Conservation (phyloP, 805 yeast species). For the Lachancea kluyveri region DNA sequence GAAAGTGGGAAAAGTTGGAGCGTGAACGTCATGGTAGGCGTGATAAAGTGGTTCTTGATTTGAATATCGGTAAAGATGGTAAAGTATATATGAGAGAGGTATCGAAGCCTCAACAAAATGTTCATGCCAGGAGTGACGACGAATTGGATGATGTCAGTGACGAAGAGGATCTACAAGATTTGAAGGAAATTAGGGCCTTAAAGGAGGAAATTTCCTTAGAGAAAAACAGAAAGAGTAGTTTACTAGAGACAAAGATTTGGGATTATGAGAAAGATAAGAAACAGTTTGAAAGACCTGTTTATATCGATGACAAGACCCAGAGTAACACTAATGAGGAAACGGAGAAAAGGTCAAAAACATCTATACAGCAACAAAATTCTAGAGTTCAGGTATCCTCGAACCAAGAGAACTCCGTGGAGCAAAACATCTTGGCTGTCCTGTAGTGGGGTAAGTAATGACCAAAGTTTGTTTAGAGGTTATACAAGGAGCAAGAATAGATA, state of each 20-base stretch:
- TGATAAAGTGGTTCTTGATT: constrained; percentile 58
- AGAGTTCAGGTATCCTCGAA: constrained; percentile 23
- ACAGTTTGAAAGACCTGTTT: constrained; percentile 52
- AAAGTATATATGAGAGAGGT: constrained; percentile 61
- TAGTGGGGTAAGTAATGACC: too few species aligned
- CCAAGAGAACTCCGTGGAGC: constrained; percentile 22
- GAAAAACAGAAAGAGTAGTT: constrained; percentile 13
- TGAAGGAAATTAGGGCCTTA: constrained; percentile 23
- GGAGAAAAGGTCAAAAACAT: background rate
- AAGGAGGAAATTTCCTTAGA: constrained; percentile 18
- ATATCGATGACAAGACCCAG: constrained; percentile 26
- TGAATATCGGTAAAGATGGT: constrained; percentile 70
- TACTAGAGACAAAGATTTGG: constrained; percentile 43
- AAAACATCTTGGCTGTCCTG: constrained; percentile 25
- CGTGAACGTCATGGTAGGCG: constrained; percentile 65
- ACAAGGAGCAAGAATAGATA: too few species aligned
- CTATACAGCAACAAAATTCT: constrained; percentile 7
- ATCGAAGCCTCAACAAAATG: constrained; percentile 18
- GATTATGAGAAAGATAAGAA: constrained; percentile 49
- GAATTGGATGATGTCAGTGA: constrained; percentile 33
- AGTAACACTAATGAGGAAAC: too few species aligned
- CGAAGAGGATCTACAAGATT: constrained; percentile 31
- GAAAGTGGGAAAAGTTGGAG: constrained; percentile 57
- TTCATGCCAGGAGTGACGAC: constrained; percentile 26
- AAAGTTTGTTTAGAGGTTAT: too few species aligned